These are phyloP conservation scores for Pelargonium nanum DNA, from an alignment of 345 rosid species.

Conservation along the genomic window DNA sequence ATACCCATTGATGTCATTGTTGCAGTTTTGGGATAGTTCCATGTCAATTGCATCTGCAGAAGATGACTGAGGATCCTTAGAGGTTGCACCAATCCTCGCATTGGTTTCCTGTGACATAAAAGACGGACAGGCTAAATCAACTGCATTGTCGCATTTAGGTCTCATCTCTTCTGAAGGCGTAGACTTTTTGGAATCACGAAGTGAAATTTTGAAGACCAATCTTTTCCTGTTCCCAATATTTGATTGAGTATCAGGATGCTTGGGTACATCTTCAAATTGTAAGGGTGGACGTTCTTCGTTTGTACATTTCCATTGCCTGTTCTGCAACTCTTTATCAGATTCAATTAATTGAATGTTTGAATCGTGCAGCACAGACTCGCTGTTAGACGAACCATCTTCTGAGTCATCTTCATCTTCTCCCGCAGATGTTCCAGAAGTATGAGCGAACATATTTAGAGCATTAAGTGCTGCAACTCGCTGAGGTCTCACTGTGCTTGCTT, in stretches of 20 bases:
- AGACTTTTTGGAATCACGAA: conserved; percentile 49
- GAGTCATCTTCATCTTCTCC: conserved; percentile 54
- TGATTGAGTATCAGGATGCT: conserved; percentile 33
- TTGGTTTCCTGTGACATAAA: conserved; percentile 25
- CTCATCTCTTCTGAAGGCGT: conserved; percentile 27
- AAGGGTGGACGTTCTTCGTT: conserved; percentile 25
- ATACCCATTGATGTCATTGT: conserved; percentile 30
- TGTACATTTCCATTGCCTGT: conserved; percentile 22
- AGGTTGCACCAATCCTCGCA: conserved; percentile 16
- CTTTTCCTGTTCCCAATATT: conserved; percentile 50
- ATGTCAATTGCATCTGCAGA: conserved; percentile 27
- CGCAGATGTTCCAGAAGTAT: conserved; percentile 65
- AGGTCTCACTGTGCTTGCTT: conserved; percentile 63
- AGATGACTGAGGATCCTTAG: conserved; percentile 29
- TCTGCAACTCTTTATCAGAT: conserved; percentile 30
- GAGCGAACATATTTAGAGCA: conserved; percentile 77
- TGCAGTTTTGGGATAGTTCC: conserved; percentile 21
- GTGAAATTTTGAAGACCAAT: conserved; percentile 64
- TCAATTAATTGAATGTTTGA: conserved; percentile 24
- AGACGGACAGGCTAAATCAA: conserved; percentile 27
- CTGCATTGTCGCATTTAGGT: conserved; percentile 18
- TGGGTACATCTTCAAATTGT: conserved; percentile 23
- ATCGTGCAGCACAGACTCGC: conserved; percentile 28
- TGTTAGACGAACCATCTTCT: conserved; percentile 48
- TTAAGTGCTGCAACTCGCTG: conserved; percentile 89